Evolutionary conservation across 306 rosid genomes (phyloP).

Genomic region (Cajanus cajan): DNA sequence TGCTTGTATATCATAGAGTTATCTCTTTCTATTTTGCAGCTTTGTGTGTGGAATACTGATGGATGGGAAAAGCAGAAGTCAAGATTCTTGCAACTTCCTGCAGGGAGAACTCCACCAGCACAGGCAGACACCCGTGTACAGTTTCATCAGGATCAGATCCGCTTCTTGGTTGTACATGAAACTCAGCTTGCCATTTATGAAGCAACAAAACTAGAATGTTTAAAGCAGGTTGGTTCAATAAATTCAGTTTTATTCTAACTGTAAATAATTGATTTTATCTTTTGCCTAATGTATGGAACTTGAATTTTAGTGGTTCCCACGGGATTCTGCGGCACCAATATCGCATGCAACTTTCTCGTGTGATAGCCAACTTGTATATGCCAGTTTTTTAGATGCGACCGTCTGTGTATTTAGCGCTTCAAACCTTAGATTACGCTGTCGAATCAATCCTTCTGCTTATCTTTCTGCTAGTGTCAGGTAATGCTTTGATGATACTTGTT

Average conservation of each 20-base stretch:
- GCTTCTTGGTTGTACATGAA: constrained; percentile 91
- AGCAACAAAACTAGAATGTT: constrained; percentile 76
- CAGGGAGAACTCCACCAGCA: constrained; percentile 74
- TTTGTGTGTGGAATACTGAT: constrained; percentile 91
- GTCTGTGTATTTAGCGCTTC: constrained; percentile 72
- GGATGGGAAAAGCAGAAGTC: constrained; percentile 95
- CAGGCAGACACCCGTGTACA: constrained; percentile 97
- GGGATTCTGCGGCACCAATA: constrained; percentile 83
- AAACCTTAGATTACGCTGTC: constrained; percentile 81
- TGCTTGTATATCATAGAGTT: constrained; percentile 13
- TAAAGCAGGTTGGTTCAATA: constrained; percentile 59
- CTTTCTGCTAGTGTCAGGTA: constrained; percentile 84
- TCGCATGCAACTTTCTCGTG: constrained; percentile 97
- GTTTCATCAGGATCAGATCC: constrained; percentile 88
- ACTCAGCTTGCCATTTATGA: constrained; percentile 95
- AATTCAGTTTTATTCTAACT: neutral
- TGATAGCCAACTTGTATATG: constrained; percentile 88
- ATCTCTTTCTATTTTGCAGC: constrained; percentile 40
- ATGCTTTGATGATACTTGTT: constrained; percentile 17
- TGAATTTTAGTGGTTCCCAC: constrained; percentile 65
- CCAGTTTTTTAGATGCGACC: constrained; percentile 87
- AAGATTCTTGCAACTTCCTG: constrained; percentile 74
- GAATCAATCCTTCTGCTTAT: constrained; percentile 84
- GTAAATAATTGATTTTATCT: neutral
- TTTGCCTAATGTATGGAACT: constrained; percentile 28